Evolutionary conservation across 208 protist species (phyloP).

Genomic region (Leishmania lainsoni): DNA sequence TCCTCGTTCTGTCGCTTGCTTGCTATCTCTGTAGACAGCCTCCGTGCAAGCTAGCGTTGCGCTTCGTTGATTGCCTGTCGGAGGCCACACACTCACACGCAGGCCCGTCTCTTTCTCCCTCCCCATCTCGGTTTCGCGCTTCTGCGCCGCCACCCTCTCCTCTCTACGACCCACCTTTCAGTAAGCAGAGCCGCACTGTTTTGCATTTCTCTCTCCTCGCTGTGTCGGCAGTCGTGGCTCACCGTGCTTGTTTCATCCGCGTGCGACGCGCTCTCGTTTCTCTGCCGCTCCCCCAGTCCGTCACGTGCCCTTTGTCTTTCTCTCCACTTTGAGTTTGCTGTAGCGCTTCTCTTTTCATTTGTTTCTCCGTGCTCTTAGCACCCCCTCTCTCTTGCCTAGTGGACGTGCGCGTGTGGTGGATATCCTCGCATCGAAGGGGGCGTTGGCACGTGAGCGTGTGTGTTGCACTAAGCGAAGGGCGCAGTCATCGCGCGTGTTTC

Average conservation of each 20-base stretch:
- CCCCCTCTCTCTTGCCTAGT: no score
- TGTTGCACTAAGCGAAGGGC: background rate
- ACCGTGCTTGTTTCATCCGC: background rate
- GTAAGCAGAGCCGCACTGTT: background rate
- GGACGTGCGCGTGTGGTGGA: background rate
- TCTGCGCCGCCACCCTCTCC: no score
- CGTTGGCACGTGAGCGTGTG: background rate
- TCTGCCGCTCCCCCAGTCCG: background rate
- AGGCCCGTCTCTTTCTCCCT: background rate
- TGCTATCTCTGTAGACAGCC: background rate
- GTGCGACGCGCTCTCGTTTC: background rate
- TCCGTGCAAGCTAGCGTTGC: background rate
- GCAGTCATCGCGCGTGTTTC: background rate
- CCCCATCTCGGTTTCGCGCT: background rate
- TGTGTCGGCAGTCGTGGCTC: no score
- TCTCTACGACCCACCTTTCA: background rate
- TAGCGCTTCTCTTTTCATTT: slow-evolving; percentile 1
- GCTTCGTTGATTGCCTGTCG: background rate
- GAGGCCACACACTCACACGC: background rate
- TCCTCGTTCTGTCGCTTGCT: background rate
- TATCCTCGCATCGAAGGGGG: background rate
- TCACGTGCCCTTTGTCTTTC: background rate
- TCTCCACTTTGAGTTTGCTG: background rate
- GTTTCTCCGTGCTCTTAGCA: background rate
- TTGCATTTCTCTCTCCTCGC: no score